These are phyloP conservation scores for Xylaria hypoxylon DNA, from an alignment of 2,329 filamentous ascomycete genomes.

Conservation along the genomic window DNA sequence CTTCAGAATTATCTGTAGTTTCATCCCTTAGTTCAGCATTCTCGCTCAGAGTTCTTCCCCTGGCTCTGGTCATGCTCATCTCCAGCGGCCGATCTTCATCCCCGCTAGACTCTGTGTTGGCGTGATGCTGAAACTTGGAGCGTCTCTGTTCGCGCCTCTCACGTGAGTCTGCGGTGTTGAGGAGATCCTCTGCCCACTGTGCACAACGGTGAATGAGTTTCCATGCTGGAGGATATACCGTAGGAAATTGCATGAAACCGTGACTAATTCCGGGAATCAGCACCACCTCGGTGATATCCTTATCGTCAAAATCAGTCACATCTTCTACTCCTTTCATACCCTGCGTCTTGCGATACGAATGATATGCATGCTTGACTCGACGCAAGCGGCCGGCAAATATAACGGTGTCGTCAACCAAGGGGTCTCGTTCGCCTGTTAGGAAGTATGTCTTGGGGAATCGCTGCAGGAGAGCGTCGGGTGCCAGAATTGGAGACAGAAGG, in stretches of 20 bases:
- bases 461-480: slow-evolving; percentile 83
- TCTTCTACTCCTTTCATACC: slow-evolving; percentile 60
- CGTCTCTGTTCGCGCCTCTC: slow-evolving; percentile 47
- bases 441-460: slow-evolving; percentile 96
- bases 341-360: slow-evolving; percentile 64
- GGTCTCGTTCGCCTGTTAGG: slow-evolving; percentile 93
- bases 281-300: slow-evolving; percentile 82
- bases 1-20: slow-evolving; percentile 38
- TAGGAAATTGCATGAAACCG: slow-evolving; percentile 92
- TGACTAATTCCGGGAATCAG: slow-evolving; percentile 91
- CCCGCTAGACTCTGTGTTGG: slow-evolving; percentile 72
- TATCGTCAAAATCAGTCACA: slow-evolving; percentile 72
- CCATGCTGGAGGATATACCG: slow-evolving; percentile 90
- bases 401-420: slow-evolving; percentile 94
- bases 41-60: slow-evolving; percentile 41
- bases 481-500: slow-evolving; percentile 87
- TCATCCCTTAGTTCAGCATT: slow-evolving; percentile 35
- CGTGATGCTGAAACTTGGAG: slow-evolving; percentile 56
- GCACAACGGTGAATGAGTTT: slow-evolving; percentile 83
- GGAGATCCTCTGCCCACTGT: slow-evolving; percentile 84
- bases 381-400: slow-evolving; percentile 93
- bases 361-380: slow-evolving; percentile 74
- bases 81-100: slow-evolving; percentile 87
- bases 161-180: slow-evolving; percentile 64
- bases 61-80: slow-evolving; percentile 73